A percentile compares a stretch with the other conserved stretches of the same genome.
Evolutionary conservation across 257 asterid species (phyloP).

Genomic region (Solanum commersonii): DNA sequence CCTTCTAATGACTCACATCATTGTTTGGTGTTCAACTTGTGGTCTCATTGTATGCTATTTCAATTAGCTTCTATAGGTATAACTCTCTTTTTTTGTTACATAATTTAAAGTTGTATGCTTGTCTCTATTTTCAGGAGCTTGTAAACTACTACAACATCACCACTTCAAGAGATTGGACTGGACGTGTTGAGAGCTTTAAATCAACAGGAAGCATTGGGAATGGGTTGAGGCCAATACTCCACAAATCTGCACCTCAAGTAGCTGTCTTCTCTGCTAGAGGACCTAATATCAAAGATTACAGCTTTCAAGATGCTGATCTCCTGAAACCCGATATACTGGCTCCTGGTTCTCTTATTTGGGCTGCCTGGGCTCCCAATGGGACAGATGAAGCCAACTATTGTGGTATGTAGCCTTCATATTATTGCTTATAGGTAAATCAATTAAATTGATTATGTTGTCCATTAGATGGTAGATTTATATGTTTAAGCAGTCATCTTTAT

Average conservation of each 20-base stretch:
- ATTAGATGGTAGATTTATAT: neutral
- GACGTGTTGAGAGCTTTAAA: constrained; percentile 83
- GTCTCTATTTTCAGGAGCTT: constrained; percentile 46
- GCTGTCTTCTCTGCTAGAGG: constrained; percentile 97
- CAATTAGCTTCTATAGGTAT: neutral
- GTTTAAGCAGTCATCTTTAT: neutral
- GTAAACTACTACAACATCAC: constrained; percentile 81
- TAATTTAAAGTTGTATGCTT: neutral
- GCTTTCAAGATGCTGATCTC: constrained; percentile 91
- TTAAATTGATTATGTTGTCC: neutral
- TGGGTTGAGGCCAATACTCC: constrained; percentile 75
- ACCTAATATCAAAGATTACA: constrained; percentile 88
- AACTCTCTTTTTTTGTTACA: neutral
- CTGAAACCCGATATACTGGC: constrained; percentile 97
- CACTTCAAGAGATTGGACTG: constrained; percentile 90
- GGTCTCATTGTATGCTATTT: neutral
- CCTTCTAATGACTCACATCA: neutral
- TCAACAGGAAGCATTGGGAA: constrained; percentile 84
- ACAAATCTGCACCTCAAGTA: constrained; percentile 94
- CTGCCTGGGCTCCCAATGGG: constrained; percentile 98
- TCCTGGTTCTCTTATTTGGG: constrained; percentile 97
- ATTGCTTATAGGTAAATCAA: neutral
- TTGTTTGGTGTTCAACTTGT: neutral
- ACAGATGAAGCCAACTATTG: constrained; percentile 84
- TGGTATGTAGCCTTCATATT: constrained; percentile 30